Conservation (phyloP, 768 basidiomycete species). For the Thelephora ganbajun region DNA sequence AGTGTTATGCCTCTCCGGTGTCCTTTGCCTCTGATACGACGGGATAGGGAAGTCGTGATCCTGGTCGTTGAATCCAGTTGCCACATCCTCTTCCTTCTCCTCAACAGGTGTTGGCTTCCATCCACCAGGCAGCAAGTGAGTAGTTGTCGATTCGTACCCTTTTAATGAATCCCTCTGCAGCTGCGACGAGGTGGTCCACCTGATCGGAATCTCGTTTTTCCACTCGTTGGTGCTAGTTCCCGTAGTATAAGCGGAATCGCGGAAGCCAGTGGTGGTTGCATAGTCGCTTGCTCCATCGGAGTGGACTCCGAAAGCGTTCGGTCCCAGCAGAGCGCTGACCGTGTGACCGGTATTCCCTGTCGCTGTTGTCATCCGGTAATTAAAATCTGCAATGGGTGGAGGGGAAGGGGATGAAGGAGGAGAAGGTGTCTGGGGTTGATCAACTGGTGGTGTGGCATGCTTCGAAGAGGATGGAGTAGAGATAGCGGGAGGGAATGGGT, state of each 20-base stretch:
- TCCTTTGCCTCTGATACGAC: slow-evolving; percentile 4
- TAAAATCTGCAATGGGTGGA: slow-evolving; percentile 5
- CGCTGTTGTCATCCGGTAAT: not conserved
- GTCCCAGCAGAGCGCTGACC: not conserved
- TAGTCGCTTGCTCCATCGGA: not conserved
- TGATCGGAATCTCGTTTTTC: slow-evolving; percentile 40
- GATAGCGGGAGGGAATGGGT: not conserved
- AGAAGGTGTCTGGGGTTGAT: not conserved
- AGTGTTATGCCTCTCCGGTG: slow-evolving; percentile 3
- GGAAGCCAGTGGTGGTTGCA: slow-evolving; percentile 33
- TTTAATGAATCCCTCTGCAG: slow-evolving; percentile 1
- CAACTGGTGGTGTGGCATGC: not conserved
- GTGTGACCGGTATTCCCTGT: not conserved
- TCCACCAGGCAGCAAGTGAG: slow-evolving; percentile 7
- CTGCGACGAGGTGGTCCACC: slow-evolving; percentile 41
- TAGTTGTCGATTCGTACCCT: not conserved
- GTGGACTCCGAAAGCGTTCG: slow-evolving; percentile 1
- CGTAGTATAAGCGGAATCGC: slow-evolving; percentile 49
- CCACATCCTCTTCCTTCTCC: slow-evolving; percentile 16
- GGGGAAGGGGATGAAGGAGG: slow-evolving; percentile 1
- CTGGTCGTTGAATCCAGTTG: no score
- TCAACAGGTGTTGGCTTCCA: slow-evolving; percentile 16
- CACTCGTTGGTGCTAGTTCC: slow-evolving; percentile 21
- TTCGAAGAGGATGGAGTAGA: not conserved
- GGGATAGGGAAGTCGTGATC: no score